Evolutionary conservation across 768 basidiomycete genomes (phyloP), one percentile per base, ranked within the genome.

Genomic region (Lactifluus piperatus): DNA sequence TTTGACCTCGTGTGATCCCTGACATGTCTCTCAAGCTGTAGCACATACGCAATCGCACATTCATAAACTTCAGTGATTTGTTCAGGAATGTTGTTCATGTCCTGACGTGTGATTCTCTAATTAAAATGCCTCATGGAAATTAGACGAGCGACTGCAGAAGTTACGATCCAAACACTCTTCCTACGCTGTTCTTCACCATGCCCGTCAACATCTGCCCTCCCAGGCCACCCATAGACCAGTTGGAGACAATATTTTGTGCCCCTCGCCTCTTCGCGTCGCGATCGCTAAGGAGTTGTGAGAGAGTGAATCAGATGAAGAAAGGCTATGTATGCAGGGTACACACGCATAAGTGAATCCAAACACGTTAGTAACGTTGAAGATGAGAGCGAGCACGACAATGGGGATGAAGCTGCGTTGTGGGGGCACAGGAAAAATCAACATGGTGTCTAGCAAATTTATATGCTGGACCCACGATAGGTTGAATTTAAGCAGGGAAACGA

Each of bases 301-400:
- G 44, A 43, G 18, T 1, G 18, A 44, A 52, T 56, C 27, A 49
- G 45, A 44, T 11, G 13, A 16, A 44, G 24, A 22, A 39, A 26
- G 18, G 37, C 18, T 41, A n/a, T n/a, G 37, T 39, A 27, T 46
- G 39, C 24, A 46, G 47, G 10, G 56, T 22, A 77, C 85, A 68
- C 71, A 91, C 91, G 88, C 91, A 68, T 92, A 98, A 50, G 94
- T 97, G 75, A 97, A 98, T 11, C 95, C 95, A 53, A 97, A 77
- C n/a, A 86, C 90, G 65, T 97, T 98, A 9, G 91, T 93, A 52
- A 93, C 68, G 71, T 99, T 98, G 81, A 99, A 98, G 37, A 98
- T 88, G 49, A 98, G 78, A 1, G 97, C 97, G 36, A 99, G 84
- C 41, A 86, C 71, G 54, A 98, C 94, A 65, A 98, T 97, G 8